Conservation (phyloP, 202 grass and related monocot species). For the Schoenoplectus triqueter region DNA sequence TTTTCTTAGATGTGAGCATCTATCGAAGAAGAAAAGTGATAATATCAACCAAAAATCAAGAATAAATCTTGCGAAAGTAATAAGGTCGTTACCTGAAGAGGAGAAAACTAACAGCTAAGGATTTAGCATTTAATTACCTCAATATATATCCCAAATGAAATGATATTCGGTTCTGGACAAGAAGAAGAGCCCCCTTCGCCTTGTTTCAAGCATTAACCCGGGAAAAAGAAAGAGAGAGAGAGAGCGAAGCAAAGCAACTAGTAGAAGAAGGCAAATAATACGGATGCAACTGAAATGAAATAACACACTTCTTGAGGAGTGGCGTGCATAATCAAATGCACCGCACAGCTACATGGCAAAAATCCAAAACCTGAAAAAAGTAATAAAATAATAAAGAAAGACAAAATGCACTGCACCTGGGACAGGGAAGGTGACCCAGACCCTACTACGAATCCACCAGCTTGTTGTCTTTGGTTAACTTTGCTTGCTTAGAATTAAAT, state of each 20-base stretch:
- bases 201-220: slow-evolving; percentile 1
- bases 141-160: no score
- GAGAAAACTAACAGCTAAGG: not conserved
- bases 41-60: not conserved
- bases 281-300: slow-evolving; percentile 19
- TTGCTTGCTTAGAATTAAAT: no score
- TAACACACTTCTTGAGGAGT: not conserved
- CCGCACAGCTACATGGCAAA: slow-evolving; percentile 33
- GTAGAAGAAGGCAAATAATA: slow-evolving; percentile 9
- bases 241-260: no score
- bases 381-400: slow-evolving; percentile 13
- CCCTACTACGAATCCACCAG: no score
- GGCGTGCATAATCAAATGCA: slow-evolving; percentile 25
- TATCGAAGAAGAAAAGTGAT: no score
- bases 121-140: not conserved
- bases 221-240: not conserved
- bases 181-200: not conserved
- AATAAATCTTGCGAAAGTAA: not conserved
- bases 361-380: not conserved
- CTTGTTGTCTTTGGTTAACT: no score
- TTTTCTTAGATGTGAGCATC: no score
- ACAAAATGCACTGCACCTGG: slow-evolving; percentile 7
- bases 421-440: slow-evolving; percentile 30
- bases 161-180: not conserved
- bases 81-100: not conserved